These are phyloP conservation scores for Centella asiatica DNA, from an alignment of 129 eudicot genomes.

Conservation along the genomic window DNA sequence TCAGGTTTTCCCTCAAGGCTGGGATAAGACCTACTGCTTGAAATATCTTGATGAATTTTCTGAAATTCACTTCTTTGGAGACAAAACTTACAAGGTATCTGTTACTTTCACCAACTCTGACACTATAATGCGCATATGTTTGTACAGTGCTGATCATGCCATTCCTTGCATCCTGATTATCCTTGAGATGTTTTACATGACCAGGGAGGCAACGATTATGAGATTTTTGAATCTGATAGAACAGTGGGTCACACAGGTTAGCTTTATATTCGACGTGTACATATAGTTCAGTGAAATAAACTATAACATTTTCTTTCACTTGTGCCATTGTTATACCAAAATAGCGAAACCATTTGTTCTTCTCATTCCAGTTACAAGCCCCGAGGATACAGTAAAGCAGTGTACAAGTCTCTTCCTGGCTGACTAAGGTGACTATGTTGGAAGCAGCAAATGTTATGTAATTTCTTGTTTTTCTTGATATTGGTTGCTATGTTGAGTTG, in stretches of 20 bases:
- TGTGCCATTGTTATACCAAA: background rate
- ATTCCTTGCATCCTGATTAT: background rate
- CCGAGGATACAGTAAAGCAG: slow-evolving; percentile 68
- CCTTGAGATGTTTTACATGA: slow-evolving; percentile 14
- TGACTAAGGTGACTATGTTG: too few relatives aligned
- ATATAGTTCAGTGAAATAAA: background rate
- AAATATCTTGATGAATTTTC: slow-evolving; percentile 67
- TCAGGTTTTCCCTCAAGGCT: slow-evolving; percentile 96
- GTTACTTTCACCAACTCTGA: background rate
- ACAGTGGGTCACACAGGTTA: slow-evolving; percentile 94
- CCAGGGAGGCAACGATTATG: slow-evolving; percentile 96
- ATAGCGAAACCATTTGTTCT: slow-evolving; percentile 3
- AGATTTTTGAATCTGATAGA: slow-evolving; percentile 72
- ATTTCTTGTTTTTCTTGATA: too few relatives aligned
- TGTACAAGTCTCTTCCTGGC: slow-evolving; percentile 57
- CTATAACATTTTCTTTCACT: background rate
- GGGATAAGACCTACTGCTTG: slow-evolving; percentile 98
- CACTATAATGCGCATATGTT: background rate
- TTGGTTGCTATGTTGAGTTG: too few relatives aligned
- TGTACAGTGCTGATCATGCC: background rate
- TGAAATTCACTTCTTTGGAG: slow-evolving; percentile 97
- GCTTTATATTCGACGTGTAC: slow-evolving; percentile 14
- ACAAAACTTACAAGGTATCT: slow-evolving; percentile 84
- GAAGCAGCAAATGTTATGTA: too few relatives aligned
- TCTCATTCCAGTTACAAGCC: slow-evolving; percentile 67